phyloP scores from a whole-genome alignment of 306 rosid genomes.

The Pyrus pyrifolia region DNA sequence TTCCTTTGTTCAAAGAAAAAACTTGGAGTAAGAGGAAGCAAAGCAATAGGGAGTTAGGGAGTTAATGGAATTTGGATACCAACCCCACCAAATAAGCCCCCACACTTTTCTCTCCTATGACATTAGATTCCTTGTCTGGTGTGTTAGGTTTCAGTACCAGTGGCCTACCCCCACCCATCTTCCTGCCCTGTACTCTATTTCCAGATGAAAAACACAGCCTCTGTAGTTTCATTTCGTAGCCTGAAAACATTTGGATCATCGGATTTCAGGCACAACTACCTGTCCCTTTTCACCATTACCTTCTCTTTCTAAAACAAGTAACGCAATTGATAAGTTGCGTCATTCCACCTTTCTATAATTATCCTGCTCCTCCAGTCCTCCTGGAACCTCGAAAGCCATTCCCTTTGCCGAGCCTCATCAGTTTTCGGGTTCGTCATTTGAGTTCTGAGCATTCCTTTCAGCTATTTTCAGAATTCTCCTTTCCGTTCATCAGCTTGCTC shows the following conservation, averaged over 20 bases:
- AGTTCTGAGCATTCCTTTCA: slow-evolving; percentile 9
- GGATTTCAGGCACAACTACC: slow-evolving; percentile 17
- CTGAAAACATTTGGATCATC: background rate
- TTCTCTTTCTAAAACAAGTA: slow-evolving; percentile 11
- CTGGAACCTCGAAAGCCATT: background rate
- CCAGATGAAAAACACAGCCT: background rate
- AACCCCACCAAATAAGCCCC: slow-evolving; percentile 25
- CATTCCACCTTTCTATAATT: slow-evolving; percentile 18
- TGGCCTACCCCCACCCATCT: slow-evolving; percentile 41
- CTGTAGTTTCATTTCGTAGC: background rate
- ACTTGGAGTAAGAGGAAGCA: background rate
- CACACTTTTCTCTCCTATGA: background rate
- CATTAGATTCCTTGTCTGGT: background rate
- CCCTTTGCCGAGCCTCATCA: background rate
- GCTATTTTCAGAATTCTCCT: background rate
- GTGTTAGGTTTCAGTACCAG: slow-evolving; percentile 20
- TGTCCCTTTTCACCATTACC: slow-evolving; percentile 12
- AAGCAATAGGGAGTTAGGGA: background rate
- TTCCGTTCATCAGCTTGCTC: background rate
- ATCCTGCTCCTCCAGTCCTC: slow-evolving; percentile 5
- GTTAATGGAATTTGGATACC: slow-evolving; percentile 16
- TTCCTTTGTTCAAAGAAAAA: no score
- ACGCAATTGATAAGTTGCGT: background rate
- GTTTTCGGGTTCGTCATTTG: background rate
- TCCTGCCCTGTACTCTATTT: background rate